Base-by-base conservation (phyloP, 2,329 filamentous ascomycete species). In the Pezicula neosporulosa region DNA sequence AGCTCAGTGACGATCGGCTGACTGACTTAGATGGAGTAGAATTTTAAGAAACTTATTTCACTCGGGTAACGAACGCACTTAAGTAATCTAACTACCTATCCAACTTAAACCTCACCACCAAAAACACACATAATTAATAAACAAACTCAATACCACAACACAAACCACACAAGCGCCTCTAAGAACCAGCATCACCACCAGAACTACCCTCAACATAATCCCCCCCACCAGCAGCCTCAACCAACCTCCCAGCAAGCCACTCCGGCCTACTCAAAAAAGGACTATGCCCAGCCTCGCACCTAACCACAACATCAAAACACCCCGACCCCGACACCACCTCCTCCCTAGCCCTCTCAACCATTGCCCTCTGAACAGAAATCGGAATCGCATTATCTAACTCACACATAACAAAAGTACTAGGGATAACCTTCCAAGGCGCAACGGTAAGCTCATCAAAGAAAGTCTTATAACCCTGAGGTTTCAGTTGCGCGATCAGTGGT, bases 351-450 rank as follows among this genome's bases (percentile, higher is more conserved):
- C 12, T 43, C 2, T 54, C 60, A 12, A 68, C 62, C 68, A 74
- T 69, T 12, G 57, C 60, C 55, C 70, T 63, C 57, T 75, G 71
- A 12, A 52, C 61, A 5, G 44, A 45, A 16, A 67, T 18, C 18
- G 65, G 67, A 43, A 73, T 67, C 4, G 70, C 70, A 24, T 60
- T 59, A 48, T 75, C 72, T 15, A 63, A 52, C 51, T 66, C 63
- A 53, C 71, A 74, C n/a, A 71, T 47, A 10, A 75, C 55, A 54
- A 72, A 74, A 12, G 70, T 71, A 27, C 59, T 65, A 2, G 70
- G 66, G 21, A 75, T 66, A 41, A 68, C 56, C 48, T 63, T 69
- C 63, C 67, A 75, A 1, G 68, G 69, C 15, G 66, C 66, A 35
- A 68, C 66, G 0, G 61, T 66, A 12, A 66, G 49, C 15, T 50